Evolutionary conservation across 2,329 filamentous ascomycete species (phyloP).

Genomic region (Diplodia sapinea): DNA sequence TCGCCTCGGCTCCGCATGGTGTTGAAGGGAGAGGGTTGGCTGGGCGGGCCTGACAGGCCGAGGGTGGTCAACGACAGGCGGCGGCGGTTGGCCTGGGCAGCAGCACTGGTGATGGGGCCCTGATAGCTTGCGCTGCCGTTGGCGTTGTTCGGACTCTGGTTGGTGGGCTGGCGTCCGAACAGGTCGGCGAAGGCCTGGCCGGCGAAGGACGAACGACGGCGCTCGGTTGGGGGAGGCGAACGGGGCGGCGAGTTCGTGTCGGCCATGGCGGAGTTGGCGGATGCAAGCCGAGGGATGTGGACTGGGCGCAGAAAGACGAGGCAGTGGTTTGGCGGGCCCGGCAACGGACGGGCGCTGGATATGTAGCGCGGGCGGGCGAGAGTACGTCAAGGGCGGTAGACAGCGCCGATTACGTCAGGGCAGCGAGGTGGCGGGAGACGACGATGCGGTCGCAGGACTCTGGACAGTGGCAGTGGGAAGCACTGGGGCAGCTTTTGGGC

Average conservation of each 20-base stretch:
- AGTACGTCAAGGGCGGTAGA: constrained; percentile 2
- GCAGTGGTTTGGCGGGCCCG: not conserved
- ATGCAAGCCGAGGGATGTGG: constrained; percentile 32
- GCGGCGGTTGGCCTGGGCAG: constrained; percentile 56
- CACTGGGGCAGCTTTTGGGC: not conserved
- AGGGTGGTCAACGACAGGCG: constrained; percentile 58
- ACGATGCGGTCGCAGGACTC: not conserved
- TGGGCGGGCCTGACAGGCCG: constrained; percentile 53
- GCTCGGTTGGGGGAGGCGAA: constrained; percentile 45
- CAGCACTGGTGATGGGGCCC: constrained; percentile 56
- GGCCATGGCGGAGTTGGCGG: constrained; percentile 39
- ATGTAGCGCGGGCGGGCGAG: constrained; percentile 14
- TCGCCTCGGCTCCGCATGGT: constrained; percentile 49
- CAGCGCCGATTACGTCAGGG: constrained; percentile 27
- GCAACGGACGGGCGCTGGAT: not conserved
- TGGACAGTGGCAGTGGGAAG: not conserved
- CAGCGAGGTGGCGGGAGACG: not conserved
- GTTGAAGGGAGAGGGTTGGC: constrained; percentile 51
- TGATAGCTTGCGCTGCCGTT: constrained; percentile 38
- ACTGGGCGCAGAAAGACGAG: constrained; percentile 35
- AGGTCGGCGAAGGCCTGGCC: constrained; percentile 57
- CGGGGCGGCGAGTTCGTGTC: constrained; percentile 50
- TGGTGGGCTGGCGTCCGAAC: constrained; percentile 48
- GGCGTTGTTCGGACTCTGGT: constrained; percentile 33
- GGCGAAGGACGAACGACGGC: constrained; percentile 55